A percentile compares a stretch with the other conserved stretches of the same genome.
Evolutionary conservation across 2,329 filamentous ascomycete genomes (phyloP).

Genomic region (Penicillium freii): DNA sequence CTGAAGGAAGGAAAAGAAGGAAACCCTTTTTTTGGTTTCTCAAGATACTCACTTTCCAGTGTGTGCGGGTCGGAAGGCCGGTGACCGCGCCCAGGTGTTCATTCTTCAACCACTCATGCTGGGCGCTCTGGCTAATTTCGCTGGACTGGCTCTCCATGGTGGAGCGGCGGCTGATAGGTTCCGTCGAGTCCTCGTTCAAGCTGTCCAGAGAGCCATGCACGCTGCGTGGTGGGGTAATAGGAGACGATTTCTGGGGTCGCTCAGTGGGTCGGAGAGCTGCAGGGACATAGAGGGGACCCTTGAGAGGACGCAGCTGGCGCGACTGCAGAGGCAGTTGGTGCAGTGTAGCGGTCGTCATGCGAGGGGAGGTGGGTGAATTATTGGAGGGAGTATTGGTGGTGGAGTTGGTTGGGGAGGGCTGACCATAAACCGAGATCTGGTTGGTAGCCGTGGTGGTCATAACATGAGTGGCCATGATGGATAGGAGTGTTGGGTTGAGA

Average conservation of each 20-base stretch:
- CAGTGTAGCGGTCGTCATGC: slow-evolving; percentile 37
- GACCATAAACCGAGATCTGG: slow-evolving; percentile 7
- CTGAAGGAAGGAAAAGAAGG: background rate
- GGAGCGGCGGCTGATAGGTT: slow-evolving; percentile 39
- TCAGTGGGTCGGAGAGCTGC: slow-evolving; percentile 62
- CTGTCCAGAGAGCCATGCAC: slow-evolving; percentile 56
- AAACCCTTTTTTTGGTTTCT: background rate
- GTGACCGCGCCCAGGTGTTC: slow-evolving; percentile 56
- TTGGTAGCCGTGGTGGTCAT: slow-evolving; percentile 38
- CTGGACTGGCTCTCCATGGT: slow-evolving; percentile 44
- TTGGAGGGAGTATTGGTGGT: slow-evolving; percentile 52
- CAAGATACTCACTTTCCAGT: slow-evolving; percentile 61
- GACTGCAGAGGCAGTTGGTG: slow-evolving; percentile 46
- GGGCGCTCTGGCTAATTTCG: slow-evolving; percentile 48
- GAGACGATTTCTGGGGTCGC: slow-evolving; percentile 46
- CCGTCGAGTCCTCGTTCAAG: slow-evolving; percentile 38
- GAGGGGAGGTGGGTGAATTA: slow-evolving; percentile 55
- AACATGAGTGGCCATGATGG: slow-evolving; percentile 35
- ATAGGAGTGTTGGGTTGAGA: background rate
- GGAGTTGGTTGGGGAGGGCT: slow-evolving; percentile 53
- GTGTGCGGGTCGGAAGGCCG: slow-evolving; percentile 60
- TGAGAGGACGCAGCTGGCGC: slow-evolving; percentile 58
- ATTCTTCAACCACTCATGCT: slow-evolving; percentile 53
- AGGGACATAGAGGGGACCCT: slow-evolving; percentile 62
- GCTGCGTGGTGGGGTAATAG: slow-evolving; percentile 52